Percentiles rank a stretch among this genome's conserved stretches.
These are phyloP conservation scores for Rhodotorula taiwanensis DNA, from an alignment of 768 basidiomycete genomes.

Conservation along the genomic window DNA sequence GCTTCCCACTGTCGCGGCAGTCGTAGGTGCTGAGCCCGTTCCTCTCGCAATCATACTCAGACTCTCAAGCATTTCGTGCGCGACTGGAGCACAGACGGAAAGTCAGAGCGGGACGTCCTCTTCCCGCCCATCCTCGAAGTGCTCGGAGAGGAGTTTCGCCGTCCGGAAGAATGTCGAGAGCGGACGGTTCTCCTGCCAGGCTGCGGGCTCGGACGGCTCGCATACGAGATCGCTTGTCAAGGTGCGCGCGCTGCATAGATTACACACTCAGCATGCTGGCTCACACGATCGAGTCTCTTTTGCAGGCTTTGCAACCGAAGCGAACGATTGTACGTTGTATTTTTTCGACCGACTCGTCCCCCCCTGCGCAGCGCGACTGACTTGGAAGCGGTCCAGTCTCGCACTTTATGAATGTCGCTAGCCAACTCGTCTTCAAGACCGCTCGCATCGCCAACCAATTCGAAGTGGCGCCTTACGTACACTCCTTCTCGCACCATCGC, in stretches of 20 bases:
- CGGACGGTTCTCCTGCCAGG: constrained; percentile 59
- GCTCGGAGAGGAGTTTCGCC: constrained; percentile 42
- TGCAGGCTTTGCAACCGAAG: constrained; percentile 13
- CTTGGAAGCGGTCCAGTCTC: constrained; percentile 46
- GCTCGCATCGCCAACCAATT: constrained; percentile 50
- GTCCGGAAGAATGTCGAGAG: constrained; percentile 42
- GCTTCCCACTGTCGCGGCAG: not conserved
- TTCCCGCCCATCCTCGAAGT: constrained; percentile 56
- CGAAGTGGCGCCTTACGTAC: constrained; percentile 56
- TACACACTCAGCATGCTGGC: too few species aligned
- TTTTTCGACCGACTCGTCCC: too few species aligned
- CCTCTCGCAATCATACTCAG: constrained; percentile 42
- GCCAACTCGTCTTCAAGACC: constrained; percentile 56
- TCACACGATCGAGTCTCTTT: too few species aligned
- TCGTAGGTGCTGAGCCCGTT: too few species aligned
- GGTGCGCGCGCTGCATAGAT: constrained; percentile 42
- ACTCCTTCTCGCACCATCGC: constrained; percentile 66
- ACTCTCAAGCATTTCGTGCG: constrained; percentile 62
- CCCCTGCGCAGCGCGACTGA: not conserved
- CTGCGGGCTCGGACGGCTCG: constrained; percentile 58
- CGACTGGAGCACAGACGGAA: constrained; percentile 62
- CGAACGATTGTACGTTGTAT: constrained; percentile 14
- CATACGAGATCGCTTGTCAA: constrained; percentile 61
- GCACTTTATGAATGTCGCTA: constrained; percentile 59
- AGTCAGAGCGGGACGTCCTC: constrained; percentile 53